Evolutionary conservation across 2,329 filamentous ascomycete species (phyloP), one percentile per base, ranked within the genome.

Genomic region (Verticillium zaregamsianum): DNA sequence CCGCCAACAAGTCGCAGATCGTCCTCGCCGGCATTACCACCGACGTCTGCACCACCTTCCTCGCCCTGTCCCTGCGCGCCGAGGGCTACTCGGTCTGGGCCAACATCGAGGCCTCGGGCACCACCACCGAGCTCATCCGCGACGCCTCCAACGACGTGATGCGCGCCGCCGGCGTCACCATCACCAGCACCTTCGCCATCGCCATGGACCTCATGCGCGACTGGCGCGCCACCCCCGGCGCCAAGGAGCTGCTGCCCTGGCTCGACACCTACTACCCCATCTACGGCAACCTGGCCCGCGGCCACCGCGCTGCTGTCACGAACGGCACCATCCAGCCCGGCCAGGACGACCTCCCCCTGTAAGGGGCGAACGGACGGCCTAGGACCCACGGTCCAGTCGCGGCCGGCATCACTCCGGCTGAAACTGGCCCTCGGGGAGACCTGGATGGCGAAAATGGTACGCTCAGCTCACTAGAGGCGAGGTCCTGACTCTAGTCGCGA

Each of bases 1-100:
- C 87, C 2, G 84, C 88, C 4, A 84, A 84, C 62, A 87, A 86
- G 72, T 86, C 81, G 33, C 90, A 93, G 72, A 78, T 93, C 68
- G 90, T 93, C 69, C 73, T 93, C 17, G 89, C 80, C 3, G 89
- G 90, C 8, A 91, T 92, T 68, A 82, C 85, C 2, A 92, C 90
- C 0, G 90, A 93, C 71, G 89, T 92, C 62, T 92, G 88, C 80
- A 90, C 88, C 25, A 80, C 89, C 0, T 92, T 92, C 78, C 81
- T 90, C 6, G 87, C 90, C 0, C 81, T 92, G n/a, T 89, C 88
- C 1, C 84, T 92, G 5, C 80, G 87, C 39, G 83, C 86, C 15
- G 88, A 85, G 54, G 90, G 90, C 31, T 93, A 91, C 78, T 83
- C 84, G 40, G 90, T 93, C 62, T 92, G 83, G 77, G 89, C 88